Percentiles rank a stretch among this genome's conserved stretches.
Conservation (phyloP, 2,329 filamentous ascomycete species). For the Colletotrichum eleusines region DNA sequence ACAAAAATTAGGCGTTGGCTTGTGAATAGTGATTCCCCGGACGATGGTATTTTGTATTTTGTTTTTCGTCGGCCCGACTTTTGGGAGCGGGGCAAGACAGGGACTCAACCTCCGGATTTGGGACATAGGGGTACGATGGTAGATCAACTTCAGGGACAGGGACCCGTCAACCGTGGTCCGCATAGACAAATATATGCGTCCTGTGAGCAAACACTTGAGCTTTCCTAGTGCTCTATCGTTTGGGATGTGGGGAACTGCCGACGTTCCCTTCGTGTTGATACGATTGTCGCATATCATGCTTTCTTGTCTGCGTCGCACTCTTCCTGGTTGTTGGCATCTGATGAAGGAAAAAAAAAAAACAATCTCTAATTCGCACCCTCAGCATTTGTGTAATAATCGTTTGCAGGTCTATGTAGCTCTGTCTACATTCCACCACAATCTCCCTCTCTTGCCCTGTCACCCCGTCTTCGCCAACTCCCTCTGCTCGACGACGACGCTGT, state of each 20-base stretch:
- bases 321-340: not conserved
- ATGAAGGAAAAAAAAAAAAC: not conserved
- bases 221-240: not conserved
- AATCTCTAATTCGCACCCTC: not conserved
- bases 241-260: not conserved
- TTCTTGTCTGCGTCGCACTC: not conserved
- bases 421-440: no score
- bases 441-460: not conserved
- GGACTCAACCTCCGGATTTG: constrained; percentile 39
- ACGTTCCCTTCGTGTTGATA: not conserved
- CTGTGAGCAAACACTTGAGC: not conserved
- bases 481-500: constrained; percentile 81
- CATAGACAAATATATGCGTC: constrained; percentile 38
- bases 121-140: constrained; percentile 31
- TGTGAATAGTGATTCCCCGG: constrained; percentile 49
- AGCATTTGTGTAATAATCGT: not conserved
- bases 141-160: constrained; percentile 34
- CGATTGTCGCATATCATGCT: not conserved
- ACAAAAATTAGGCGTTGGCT: constrained; percentile 54
- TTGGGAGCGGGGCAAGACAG: constrained; percentile 30
- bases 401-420: not conserved
- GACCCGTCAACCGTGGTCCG: constrained; percentile 60
- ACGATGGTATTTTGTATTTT: constrained; percentile 48
- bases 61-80: constrained; percentile 41
- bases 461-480: constrained; percentile 45